Percentiles rank a stretch among this genome's conserved stretches.
phyloP scores from a whole-genome alignment of 2,329 filamentous ascomycete species.

The Monosporascus sp. region DNA sequence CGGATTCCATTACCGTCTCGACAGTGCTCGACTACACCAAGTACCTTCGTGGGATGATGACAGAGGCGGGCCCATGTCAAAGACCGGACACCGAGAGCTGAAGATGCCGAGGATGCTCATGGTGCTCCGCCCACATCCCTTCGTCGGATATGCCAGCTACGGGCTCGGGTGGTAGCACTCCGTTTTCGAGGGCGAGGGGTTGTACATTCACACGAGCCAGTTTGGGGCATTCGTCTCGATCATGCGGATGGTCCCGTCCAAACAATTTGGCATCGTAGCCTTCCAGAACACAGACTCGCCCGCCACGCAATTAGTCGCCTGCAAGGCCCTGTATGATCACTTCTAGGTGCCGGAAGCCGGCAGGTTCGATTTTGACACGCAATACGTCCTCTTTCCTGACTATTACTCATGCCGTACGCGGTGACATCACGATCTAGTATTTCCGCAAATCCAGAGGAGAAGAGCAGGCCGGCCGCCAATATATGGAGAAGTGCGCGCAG shows the following conservation, averaged over 20 bases:
- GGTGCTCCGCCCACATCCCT: conserved; percentile 9
- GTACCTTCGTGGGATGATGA: conserved; percentile 29
- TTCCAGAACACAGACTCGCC: conserved; percentile 20
- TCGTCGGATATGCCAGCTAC: conserved; percentile 18
- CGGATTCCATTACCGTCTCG: conserved; percentile 35
- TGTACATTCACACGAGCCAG: conserved; percentile 27
- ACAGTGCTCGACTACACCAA: conserved; percentile 34
- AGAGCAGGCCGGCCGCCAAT: neutral
- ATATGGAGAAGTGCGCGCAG: conserved; percentile 5
- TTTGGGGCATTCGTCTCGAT: conserved; percentile 22
- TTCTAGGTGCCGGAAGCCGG: conserved; percentile 8
- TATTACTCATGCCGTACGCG: neutral
- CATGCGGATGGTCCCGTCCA: conserved; percentile 29
- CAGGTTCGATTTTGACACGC: conserved; percentile 8
- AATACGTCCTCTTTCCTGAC: conserved; percentile 1
- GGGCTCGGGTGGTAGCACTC: conserved; percentile 25
- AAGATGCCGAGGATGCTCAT: conserved; percentile 22
- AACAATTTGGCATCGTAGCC: conserved; percentile 26
- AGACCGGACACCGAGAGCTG: conserved; percentile 20
- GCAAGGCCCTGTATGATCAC: conserved; percentile 26
- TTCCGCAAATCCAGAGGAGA: neutral
- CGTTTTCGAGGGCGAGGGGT: conserved; percentile 19
- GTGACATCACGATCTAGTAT: neutral
- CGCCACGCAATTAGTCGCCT: conserved; percentile 16
- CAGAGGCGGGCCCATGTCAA: conserved; percentile 21